Percentiles rank a stretch among this genome's conserved stretches.
Evolutionary conservation across 2,329 filamentous ascomycete species (phyloP).

Genomic region (Cladophialophora yegresii): DNA sequence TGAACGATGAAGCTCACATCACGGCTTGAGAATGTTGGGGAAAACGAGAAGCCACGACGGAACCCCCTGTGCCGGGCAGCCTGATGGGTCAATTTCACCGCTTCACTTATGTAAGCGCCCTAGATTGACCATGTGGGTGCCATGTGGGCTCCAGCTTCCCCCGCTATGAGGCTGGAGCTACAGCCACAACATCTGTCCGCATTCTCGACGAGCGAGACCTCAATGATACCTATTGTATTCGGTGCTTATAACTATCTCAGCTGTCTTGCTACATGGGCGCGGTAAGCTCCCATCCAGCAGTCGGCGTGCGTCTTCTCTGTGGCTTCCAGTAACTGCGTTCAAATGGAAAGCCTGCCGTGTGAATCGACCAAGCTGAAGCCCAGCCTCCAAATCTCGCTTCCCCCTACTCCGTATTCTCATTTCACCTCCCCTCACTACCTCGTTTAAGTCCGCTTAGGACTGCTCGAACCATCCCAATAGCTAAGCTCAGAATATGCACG

Average conservation of each 20-base stretch:
- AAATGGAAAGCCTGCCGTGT: not conserved
- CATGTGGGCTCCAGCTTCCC: no score
- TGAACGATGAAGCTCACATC: conserved; percentile 17
- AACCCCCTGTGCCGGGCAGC: conserved; percentile 23
- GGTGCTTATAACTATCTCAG: not conserved
- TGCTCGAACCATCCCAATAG: not conserved
- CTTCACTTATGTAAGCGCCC: not conserved
- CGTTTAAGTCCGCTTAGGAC: not conserved
- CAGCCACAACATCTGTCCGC: not conserved
- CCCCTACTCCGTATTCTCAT: not conserved
- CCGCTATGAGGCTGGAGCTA: not conserved
- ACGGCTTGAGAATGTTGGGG: conserved; percentile 9
- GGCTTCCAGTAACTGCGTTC: not conserved
- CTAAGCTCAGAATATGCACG: not conserved
- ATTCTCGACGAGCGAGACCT: not conserved
- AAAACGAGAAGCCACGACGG: conserved; percentile 16
- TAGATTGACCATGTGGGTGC: no score
- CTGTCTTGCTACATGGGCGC: not conserved
- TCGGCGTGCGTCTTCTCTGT: not conserved
- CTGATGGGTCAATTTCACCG: conserved; percentile 10
- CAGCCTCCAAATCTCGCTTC: not conserved
- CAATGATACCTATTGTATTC: not conserved
- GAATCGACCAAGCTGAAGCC: not conserved
- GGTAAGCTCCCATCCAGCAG: not conserved
- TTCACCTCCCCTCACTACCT: not conserved